Evolutionary conservation across 163 green algal species (phyloP), one percentile per base, ranked within the genome.

Genomic region (Picocystis sp.): DNA sequence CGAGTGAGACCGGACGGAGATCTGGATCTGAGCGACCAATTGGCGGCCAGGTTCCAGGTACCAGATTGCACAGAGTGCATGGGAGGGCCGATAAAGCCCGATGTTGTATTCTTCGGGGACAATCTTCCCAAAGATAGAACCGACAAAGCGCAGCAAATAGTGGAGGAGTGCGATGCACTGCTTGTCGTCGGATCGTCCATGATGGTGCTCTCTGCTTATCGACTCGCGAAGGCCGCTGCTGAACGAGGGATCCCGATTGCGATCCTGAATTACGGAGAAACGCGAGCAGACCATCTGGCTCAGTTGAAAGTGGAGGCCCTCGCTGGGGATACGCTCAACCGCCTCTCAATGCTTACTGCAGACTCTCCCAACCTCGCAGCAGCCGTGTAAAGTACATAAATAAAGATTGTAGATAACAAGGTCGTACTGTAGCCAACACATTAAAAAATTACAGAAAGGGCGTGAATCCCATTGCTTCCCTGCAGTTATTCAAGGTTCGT

Each of bases 391-490:
- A 50, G 9, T 24, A 50, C 44, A 24, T 33, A 9, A 24, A 50
- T 24, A 24, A 50, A 50, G 44, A 24, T 33, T 24, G 44, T 50
- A 23, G 22, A 33, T 50, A 50, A 9, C 9, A 50, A 6, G 44
- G 22, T 23, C 21, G 9, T 50, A 23, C 44, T 19, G 29, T 38
- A 38, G 29, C 17, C 17, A 19, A 19, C 17, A 19, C 17, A 19
- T 19, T 19, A 19, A 19, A 19, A 38, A 12, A 50, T 33, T 34
- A 34, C 24, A 33, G 55, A 21, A 14, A 50, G n/a, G 66, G 63
- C n/a, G 78, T 53, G 59, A 94, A 94, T 29, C 87, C 87, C 86
- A 96, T 93, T 9, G 83, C 82, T 53, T 94, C 76, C 33, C 76
- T 68, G 15, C 77, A 78, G 44, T 83, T 74, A 9, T 72, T 57